Base-by-base conservation (phyloP, 306 rosid species). In the Vigna unguiculata region DNA sequence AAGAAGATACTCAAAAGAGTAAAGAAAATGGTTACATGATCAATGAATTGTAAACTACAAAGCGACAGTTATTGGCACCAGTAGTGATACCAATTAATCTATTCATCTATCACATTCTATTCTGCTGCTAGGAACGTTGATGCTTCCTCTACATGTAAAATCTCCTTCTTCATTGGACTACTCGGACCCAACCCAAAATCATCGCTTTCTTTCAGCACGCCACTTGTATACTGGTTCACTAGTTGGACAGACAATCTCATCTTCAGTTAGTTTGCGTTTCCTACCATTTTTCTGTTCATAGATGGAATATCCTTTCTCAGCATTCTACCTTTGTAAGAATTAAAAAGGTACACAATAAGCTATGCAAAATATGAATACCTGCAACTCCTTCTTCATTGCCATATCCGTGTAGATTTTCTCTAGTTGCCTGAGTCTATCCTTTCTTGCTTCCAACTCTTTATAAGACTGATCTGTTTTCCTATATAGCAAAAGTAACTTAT, bases 131-230 rank as follows among this genome's bases (percentile, higher is more conserved):
- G 32, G 43, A 30, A 54, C 28, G 52, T 20, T 64, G n/a, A 47
- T 20, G 51, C 57, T 64, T 74, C 55, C 16, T 52, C 55, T 4
- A 51, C 15, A 52, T 62, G 19, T 9, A 30, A 73, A 45, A 8
- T 52, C 49, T 38, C 72, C 58, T 32, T 32, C 36, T 32, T 32
- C 36, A 32, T 32, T 32, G 36, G 6, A 32, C 36, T 58, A 7
- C 76, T 8, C 75, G 40, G 60, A 30, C 38, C n/a, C 61, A 57
- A 74, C 12, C 69, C 47, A 3, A 22, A 66, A 41, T 80, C 81
- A 93, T 10, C 89, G 89, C 77, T 91, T 93, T 48, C 93, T 89
- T 83, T 91, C 98, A 34, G 88, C 59, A 71, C 88, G 82, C 98
- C 97, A 94, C 73, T 87, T 94, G 90, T 78, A 89, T 41, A 88